A percentile compares a stretch with the other conserved stretches of the same genome.
These are phyloP conservation scores for Hypoxylon fragiforme DNA, from an alignment of 495 filamentous ascomycete species.

Conservation along the genomic window DNA sequence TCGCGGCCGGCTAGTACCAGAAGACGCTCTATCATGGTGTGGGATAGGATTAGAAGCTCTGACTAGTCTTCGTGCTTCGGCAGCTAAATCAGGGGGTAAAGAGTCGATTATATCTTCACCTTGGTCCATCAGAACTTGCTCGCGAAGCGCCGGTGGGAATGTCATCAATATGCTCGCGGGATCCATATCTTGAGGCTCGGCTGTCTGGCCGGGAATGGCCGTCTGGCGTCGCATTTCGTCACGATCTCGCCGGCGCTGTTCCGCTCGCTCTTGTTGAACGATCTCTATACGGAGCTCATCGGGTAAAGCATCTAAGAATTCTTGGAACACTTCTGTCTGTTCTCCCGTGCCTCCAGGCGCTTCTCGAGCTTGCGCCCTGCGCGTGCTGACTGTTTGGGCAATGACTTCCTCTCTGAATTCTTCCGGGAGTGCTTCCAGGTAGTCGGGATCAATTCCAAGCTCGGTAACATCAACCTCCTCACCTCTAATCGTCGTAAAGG, in stretches of 20 bases:
- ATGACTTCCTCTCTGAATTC: constrained; percentile 95
- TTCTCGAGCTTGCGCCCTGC: constrained; percentile 74
- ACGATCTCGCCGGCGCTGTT: constrained; percentile 86
- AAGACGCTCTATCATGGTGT: constrained; percentile 27
- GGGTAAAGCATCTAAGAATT: constrained; percentile 92
- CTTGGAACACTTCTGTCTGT: constrained; percentile 85
- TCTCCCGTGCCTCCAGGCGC: constrained; percentile 66
- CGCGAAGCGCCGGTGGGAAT: constrained; percentile 80
- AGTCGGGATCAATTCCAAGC: constrained; percentile 91
- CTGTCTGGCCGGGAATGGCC: constrained; percentile 53
- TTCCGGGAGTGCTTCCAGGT: constrained; percentile 90
- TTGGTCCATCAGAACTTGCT: constrained; percentile 86
- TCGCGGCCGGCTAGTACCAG: constrained; percentile 35
- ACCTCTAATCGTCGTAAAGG: constrained; percentile 80
- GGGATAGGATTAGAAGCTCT: constrained; percentile 30
- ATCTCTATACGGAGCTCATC: constrained; percentile 88
- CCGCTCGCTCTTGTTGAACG: constrained; percentile 82
- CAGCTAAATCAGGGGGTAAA: constrained; percentile 81
- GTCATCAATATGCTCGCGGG: constrained; percentile 89
- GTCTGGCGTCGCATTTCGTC: constrained; percentile 66
- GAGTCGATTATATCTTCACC: constrained; percentile 85
- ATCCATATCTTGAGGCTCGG: constrained; percentile 82
- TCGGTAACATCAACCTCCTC: constrained; percentile 87
- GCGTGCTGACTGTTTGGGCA: constrained; percentile 78
- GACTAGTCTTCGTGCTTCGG: constrained; percentile 73